phyloP scores from a whole-genome alignment of 306 rosid genomes.

The Vigna trinervia region DNA sequence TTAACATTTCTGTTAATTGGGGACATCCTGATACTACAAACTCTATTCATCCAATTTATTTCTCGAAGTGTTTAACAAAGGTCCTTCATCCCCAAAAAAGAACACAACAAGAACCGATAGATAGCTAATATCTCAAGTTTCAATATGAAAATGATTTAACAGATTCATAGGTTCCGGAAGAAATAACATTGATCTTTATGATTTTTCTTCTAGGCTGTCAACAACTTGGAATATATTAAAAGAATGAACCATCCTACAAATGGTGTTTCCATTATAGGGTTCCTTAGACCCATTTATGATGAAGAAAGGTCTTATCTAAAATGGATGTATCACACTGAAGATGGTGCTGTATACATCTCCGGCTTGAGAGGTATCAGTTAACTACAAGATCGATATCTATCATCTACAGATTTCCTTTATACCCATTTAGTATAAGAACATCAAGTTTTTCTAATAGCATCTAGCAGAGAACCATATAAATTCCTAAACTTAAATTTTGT shows the following conservation, averaged over 20 bases:
- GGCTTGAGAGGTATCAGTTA: constrained; percentile 70
- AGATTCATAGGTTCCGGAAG: constrained; percentile 34
- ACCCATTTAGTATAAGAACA: constrained; percentile 9
- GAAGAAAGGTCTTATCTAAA: constrained; percentile 78
- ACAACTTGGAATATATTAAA: constrained; percentile 58
- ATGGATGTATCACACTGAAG: constrained; percentile 60
- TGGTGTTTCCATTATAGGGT: constrained; percentile 89
- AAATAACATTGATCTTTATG: constrained; percentile 43
- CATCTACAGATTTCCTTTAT: background rate
- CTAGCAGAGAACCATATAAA: background rate
- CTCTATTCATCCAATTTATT: constrained; percentile 77
- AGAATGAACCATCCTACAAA: constrained; percentile 83
- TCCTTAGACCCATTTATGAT: constrained; percentile 76
- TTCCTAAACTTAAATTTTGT: constrained; percentile 16
- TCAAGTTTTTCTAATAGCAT: constrained; percentile 1
- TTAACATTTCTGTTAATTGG: constrained; percentile 61
- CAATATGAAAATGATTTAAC: constrained; percentile 30
- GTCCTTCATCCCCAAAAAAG: constrained; percentile 42
- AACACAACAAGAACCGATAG: background rate
- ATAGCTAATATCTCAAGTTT: constrained; percentile 26
- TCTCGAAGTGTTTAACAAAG: constrained; percentile 85
- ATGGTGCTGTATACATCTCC: constrained; percentile 60
- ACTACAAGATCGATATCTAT: constrained; percentile 33
- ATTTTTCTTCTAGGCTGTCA: constrained; percentile 62
- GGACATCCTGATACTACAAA: constrained; percentile 53